Conservation (phyloP, 1,139 yeast species). For the Debaryomyces robertsiae region DNA sequence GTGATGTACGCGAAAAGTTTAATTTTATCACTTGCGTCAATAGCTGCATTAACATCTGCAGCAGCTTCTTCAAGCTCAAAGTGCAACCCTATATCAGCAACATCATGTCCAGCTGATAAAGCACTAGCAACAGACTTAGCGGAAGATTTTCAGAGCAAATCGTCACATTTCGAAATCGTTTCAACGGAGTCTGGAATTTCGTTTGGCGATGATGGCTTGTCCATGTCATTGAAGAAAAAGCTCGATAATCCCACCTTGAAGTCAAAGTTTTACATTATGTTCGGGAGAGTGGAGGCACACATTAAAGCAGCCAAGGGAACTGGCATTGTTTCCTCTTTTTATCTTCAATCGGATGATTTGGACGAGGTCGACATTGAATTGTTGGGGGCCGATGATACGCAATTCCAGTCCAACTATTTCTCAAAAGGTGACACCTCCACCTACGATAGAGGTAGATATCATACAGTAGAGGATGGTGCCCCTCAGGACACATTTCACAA, state of each 20-base stretch:
- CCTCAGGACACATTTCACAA: slow-evolving; percentile 39
- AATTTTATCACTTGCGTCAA: slow-evolving; percentile 1
- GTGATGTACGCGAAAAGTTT: slow-evolving; percentile 4
- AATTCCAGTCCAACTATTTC: slow-evolving; percentile 77
- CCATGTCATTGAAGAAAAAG: slow-evolving; percentile 54
- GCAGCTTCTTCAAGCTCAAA: slow-evolving; percentile 13
- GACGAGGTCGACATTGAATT: slow-evolving; percentile 84
- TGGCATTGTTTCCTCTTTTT: slow-evolving; percentile 76
- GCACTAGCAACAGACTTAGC: slow-evolving; percentile 57
- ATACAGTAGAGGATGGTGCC: slow-evolving; percentile 41
- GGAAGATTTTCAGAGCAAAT: slow-evolving; percentile 45
- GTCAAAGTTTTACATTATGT: slow-evolving; percentile 78
- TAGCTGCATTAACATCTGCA: slow-evolving; percentile 9
- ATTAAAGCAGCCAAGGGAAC: slow-evolving; percentile 69
- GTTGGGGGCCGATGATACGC: slow-evolving; percentile 69
- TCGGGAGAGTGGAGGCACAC: slow-evolving; percentile 71
- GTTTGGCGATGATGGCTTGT: slow-evolving; percentile 50
- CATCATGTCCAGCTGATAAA: slow-evolving; percentile 39
- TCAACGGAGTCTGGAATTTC: slow-evolving; percentile 24
- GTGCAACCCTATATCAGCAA: slow-evolving; percentile 33
- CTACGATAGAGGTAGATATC: slow-evolving; percentile 74
- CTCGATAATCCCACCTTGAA: slow-evolving; percentile 71
- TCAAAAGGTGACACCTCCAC: slow-evolving; percentile 72
- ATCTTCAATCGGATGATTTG: slow-evolving; percentile 74
- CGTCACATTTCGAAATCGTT: slow-evolving; percentile 33